A percentile compares a stretch with the other conserved stretches of the same genome.
phyloP scores from a whole-genome alignment of 345 rosid genomes.

The Leavenworthia alabamica region DNA sequence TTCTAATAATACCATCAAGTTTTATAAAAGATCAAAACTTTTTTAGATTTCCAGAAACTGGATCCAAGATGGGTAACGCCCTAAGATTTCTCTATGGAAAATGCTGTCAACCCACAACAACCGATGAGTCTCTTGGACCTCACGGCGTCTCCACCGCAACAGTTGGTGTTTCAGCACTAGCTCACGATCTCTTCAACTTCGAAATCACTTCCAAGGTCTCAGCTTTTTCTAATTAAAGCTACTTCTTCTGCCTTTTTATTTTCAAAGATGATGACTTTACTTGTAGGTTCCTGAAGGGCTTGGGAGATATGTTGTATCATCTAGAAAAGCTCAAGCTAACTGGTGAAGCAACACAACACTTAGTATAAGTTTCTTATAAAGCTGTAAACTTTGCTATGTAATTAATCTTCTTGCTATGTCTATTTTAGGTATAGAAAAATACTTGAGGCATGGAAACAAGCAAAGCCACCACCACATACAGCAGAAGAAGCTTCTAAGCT shows the following conservation, averaged over 20 bases:
- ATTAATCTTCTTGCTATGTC: background rate
- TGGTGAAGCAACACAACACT: constrained; percentile 41
- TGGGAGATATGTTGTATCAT: constrained; percentile 55
- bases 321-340: constrained; percentile 80
- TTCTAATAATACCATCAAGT: background rate
- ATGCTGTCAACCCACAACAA: constrained; percentile 47
- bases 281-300: constrained; percentile 75
- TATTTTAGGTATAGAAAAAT: constrained; percentile 83
- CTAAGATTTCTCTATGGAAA: constrained; percentile 38
- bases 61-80: constrained; percentile 47
- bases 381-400: background rate
- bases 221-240: background rate
- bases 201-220: constrained; percentile 67
- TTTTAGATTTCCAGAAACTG: background rate
- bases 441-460: constrained; percentile 70
- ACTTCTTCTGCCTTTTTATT: background rate
- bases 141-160: constrained; percentile 53
- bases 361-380: background rate
- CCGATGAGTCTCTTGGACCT: constrained; percentile 43
- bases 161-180: constrained; percentile 74
- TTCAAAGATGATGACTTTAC: background rate
- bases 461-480: constrained; percentile 73
- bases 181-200: constrained; percentile 69
- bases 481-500: constrained; percentile 69
- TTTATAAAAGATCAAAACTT: constrained; percentile 1